Conservation (phyloP, 768 basidiomycete genomes). For the Naganishia antarctica region DNA sequence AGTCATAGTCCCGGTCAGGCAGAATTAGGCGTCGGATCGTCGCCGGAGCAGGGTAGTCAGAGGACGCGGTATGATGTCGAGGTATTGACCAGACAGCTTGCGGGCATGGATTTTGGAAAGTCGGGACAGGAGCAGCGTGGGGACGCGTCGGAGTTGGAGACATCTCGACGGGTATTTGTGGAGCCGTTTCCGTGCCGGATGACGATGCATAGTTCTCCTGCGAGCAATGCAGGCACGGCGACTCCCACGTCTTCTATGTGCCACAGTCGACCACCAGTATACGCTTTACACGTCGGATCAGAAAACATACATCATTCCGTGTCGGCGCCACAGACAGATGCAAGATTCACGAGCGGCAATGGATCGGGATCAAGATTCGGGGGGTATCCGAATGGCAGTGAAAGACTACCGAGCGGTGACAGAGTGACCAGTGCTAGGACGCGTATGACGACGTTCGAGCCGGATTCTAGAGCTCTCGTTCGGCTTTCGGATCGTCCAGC, state of each 20-base stretch:
- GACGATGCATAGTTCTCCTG: background rate
- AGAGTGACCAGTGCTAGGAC: background rate
- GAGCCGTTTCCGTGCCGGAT: background rate
- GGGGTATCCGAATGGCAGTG: too few species aligned
- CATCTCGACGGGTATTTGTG: too few species aligned
- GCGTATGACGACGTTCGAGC: conserved; percentile 1
- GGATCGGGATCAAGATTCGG: too few species aligned
- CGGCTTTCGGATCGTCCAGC: background rate
- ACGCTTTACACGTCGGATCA: background rate
- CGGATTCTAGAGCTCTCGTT: background rate
- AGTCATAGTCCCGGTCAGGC: background rate
- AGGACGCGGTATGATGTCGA: conserved; percentile 17
- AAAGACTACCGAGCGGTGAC: background rate
- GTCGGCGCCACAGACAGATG: conserved; percentile 1
- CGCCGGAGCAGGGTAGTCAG: background rate
- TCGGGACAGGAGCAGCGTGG: background rate
- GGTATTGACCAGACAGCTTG: conserved; percentile 8
- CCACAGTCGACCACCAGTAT: background rate
- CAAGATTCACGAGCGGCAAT: too few species aligned
- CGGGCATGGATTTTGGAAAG: background rate
- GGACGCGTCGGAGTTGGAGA: background rate
- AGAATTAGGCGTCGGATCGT: conserved; percentile 8
- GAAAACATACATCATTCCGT: background rate
- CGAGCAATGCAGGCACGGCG: background rate
- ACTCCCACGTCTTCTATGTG: background rate